phyloP scores from a whole-genome alignment of 768 basidiomycete genomes.

The Serpula lacrymans region DNA sequence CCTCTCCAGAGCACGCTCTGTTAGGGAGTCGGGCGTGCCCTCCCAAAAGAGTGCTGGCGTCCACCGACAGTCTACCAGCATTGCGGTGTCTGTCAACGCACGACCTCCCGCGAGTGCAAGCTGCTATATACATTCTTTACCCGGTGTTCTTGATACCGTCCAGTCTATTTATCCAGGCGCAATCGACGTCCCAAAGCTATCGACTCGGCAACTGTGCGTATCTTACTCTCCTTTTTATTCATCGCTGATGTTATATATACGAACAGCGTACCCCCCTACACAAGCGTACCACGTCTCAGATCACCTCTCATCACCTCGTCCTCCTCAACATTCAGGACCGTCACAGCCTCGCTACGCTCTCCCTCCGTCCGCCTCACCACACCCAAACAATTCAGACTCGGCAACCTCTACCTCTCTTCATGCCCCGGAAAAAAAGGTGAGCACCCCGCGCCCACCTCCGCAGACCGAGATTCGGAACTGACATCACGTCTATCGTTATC shows the following conservation, averaged over 20 bases:
- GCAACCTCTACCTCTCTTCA: conserved; percentile 86
- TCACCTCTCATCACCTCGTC: too few relatives aligned
- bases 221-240: neutral
- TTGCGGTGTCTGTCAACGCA: too few relatives aligned
- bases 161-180: neutral
- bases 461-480: too few relatives aligned
- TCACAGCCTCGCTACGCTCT: conserved; percentile 7
- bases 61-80: too few relatives aligned
- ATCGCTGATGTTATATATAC: neutral
- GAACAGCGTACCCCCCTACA: too few relatives aligned
- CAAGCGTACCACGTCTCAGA: too few relatives aligned
- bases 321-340: conserved; percentile 6
- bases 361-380: conserved; percentile 6
- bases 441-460: too few relatives aligned
- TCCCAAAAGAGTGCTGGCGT: conserved; percentile 6
- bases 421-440: conserved; percentile 94
- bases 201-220: conserved; percentile 2
- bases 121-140: too few relatives aligned
- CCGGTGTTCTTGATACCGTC: conserved; percentile 9
- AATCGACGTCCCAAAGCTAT: neutral
- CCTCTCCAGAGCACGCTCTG: conserved; percentile 7
- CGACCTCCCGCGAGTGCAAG: too few relatives aligned
- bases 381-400: conserved; percentile 40
- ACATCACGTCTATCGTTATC: too few relatives aligned
- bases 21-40: conserved; percentile 2